Evolutionary conservation across 768 basidiomycete species (phyloP), one percentile per base, ranked within the genome.

Genomic region (Pleurotus salmoneostramineus): DNA sequence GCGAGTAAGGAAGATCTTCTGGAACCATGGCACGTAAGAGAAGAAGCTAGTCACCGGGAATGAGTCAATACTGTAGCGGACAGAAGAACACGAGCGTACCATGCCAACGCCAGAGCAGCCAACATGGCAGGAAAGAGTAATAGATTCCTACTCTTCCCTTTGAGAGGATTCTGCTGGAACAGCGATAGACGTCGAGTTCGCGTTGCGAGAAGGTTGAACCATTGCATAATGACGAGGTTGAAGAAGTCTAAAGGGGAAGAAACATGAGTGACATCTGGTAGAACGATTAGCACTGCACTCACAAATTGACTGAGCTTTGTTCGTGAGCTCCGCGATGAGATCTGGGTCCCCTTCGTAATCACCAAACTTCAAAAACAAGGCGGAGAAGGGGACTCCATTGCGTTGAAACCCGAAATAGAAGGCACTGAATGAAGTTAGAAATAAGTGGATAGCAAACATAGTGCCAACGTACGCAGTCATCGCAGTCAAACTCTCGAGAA

Each of bases 171-270:
- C 40, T 82, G 80, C 60, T 83, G 79, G 69, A 87, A 74, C 37
- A 85, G 74, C 21, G 79, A 79, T 15, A 83, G 74, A 12, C 74
- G 74, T 21, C 85, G 77, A 6, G 81, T 80, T 17, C 85, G 79
- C 0, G 82, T 80, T 0, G 83, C 72, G 15, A 86, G 72, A 6
- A 87, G 71, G 61, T 83, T 84, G 37, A 81, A 81, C 77, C 78
- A 83, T 69, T 86, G 85, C 80, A 83, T 84, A 55, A 83, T 70
- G 37, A 83, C 74, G 5, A 83, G 68, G 14, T 78, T 76, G 64
- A 79, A 77, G 66, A 77, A 78, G 58, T 77, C 65, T 65, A 5
- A 31, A 15, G 15, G 8, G 10, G 43, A 34, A 11, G 4, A 3
- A 21, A 32, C 45, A 34, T 32, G 48, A 46, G 12, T 17, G 11